phyloP scores from a whole-genome alignment of 208 protist species.

The Acanthamoeba polyphaga region DNA sequence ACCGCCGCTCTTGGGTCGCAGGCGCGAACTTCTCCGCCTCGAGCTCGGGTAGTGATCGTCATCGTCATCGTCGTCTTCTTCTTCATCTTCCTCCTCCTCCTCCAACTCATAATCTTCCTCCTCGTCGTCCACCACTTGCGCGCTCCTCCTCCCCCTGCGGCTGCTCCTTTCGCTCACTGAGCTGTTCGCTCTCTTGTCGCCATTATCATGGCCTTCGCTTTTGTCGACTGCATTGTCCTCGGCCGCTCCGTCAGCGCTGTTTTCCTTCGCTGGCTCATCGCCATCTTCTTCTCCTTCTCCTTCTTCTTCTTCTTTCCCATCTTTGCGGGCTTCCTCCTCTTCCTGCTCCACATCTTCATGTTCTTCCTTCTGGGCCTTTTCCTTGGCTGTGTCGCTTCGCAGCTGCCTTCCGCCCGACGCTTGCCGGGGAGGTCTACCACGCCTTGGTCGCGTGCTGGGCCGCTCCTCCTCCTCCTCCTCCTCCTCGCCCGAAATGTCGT shows the following conservation, averaged over 20 bases:
- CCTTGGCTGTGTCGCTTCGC: background rate
- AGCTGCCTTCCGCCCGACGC: background rate
- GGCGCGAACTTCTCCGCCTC: background rate
- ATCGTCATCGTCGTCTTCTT: constrained; percentile 69
- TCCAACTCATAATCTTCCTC: constrained; percentile 62
- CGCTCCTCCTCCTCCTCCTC: background rate
- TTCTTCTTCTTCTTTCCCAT: background rate
- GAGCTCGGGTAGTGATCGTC: constrained; percentile 12
- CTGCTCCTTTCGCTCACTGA: constrained; percentile 40
- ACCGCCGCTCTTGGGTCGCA: constrained; percentile 36
- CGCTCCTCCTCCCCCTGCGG: background rate
- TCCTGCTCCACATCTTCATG: constrained; percentile 4
- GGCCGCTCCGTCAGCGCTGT: background rate
- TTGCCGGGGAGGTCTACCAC: background rate
- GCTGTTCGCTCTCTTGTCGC: background rate
- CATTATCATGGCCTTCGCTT: background rate
- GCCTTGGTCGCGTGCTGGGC: background rate
- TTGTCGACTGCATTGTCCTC: background rate
- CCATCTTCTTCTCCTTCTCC: constrained; percentile 6
- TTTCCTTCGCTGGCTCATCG: background rate
- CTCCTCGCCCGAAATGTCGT: background rate
- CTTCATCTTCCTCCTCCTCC: constrained; percentile 59
- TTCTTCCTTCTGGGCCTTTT: background rate
- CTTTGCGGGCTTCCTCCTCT: background rate
- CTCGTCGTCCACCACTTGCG: constrained; percentile 50